Conservation (phyloP, 441 rosid genomes). For the Adansonia gregorii region DNA sequence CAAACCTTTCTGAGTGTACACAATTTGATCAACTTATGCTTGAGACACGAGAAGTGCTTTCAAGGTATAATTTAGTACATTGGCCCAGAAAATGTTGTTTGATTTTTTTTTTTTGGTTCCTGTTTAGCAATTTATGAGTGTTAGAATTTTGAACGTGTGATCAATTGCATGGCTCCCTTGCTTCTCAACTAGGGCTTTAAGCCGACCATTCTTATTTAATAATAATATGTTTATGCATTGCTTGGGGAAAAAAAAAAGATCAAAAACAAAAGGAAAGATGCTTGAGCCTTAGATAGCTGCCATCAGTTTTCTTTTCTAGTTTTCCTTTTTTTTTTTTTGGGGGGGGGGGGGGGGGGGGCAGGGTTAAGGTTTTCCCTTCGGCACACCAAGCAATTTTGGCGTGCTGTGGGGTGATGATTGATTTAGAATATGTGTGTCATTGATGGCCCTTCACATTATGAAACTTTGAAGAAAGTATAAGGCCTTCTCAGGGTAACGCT, state of each 20-base stretch:
- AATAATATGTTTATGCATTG: background rate
- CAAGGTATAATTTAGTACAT: conserved; percentile 51
- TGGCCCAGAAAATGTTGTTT: background rate
- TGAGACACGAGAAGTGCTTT: conserved; percentile 72
- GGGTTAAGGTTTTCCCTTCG: background rate
- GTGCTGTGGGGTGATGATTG: background rate
- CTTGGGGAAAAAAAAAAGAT: background rate
- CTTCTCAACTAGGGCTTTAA: background rate
- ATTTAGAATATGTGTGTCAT: background rate
- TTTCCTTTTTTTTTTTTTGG: background rate
- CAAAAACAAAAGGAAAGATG: background rate
- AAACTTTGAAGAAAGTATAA: background rate
- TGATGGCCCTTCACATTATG: background rate
- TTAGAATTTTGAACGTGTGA: background rate
- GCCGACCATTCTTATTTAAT: background rate
- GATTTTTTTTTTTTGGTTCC: background rate
- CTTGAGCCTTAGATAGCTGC: background rate
- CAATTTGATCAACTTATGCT: conserved; percentile 81
- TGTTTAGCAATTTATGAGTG: conserved; percentile 2
- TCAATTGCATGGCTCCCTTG: background rate
- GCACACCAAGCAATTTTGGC: background rate
- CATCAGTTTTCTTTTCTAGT: background rate
- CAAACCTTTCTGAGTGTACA: conserved; percentile 37
- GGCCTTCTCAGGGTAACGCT: background rate
- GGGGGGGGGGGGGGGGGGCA: background rate